Evolutionary conservation across 192 early-diverging fungal genomes (phyloP), one percentile per base, ranked within the genome.

Genomic region (Pilaira anomala): DNA sequence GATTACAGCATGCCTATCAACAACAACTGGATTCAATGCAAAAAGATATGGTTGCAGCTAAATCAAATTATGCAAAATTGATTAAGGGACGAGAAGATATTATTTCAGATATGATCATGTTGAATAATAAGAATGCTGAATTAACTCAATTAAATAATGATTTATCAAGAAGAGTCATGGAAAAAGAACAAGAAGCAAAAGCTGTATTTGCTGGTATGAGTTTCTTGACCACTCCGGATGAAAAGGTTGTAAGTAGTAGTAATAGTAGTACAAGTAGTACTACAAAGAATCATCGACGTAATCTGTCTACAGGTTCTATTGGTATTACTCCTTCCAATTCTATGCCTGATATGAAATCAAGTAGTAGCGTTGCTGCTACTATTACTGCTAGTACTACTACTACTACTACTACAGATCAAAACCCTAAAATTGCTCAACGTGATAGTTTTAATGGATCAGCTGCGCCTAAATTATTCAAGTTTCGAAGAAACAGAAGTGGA

Each of bases 91-190:
- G 80, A 19, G 80, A 85, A 36, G 76, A 82, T 4, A 76, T 73
- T 41, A 73, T 80, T 7, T 60, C 80, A 22, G 83, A 85, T 25
- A 79, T 73, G 65, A 69, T 75, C 29, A 69, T 75, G 19, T 48
- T 85, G 13, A 85, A 80, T 44, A 75, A 73, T 9, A 77, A 80
- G 45, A 85, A 81, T 41, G 76, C 81, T 0, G 79, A 85, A 50
- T 51, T 85, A 2, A 73, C 77, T 2, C 73, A 68, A 14, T 69
- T 85, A 42, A 85, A 85, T 60, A 85, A 82, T 61, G 83, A 85
- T 50, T 65, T 85, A 26, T 76, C 75, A 18, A 69, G 76, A 41
- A 68, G 68, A n/a, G 69, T 76, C 11, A 76, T 62, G 5, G 74
- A 76, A 53, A 60, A 68, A 18, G 74, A 76, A 63, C 68, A 69